These are phyloP conservation scores for Candida ovalis DNA, from an alignment of 805 yeast genomes.

Conservation along the genomic window DNA sequence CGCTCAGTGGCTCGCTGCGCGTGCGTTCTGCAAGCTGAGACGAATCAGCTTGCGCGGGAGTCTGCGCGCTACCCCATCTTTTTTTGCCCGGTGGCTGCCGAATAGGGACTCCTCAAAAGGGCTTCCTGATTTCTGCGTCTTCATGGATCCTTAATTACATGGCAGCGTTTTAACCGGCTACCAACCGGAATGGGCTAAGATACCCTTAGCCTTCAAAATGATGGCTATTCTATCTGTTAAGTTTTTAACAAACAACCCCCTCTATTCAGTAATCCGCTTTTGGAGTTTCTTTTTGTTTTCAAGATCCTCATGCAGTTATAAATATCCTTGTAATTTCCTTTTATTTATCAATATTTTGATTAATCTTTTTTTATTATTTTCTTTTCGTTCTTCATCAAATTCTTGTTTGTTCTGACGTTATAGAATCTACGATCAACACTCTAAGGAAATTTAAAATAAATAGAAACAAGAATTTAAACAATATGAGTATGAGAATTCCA, in stretches of 20 bases:
- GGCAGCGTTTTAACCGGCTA: not conserved
- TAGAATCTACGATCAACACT: not conserved
- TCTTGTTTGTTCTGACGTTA: not conserved
- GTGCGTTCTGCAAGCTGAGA: not conserved
- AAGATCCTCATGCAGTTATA: conserved; percentile 4
- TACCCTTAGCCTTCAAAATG: not conserved
- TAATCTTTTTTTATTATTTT: not conserved
- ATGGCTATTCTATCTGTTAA: not conserved
- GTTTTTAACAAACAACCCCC: not conserved
- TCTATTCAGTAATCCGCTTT: not conserved
- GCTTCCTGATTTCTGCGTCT: not conserved
- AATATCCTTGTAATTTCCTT: conserved; percentile 8
- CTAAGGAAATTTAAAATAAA: not conserved
- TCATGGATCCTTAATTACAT: not conserved
- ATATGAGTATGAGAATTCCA: conserved; percentile 24
- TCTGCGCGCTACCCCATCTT: not conserved
- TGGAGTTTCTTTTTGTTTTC: not conserved
- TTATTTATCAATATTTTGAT: not conserved
- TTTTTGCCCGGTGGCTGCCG: not conserved
- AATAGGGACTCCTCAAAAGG: not conserved
- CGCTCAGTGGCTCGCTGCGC: not conserved
- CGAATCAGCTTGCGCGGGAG: not conserved
- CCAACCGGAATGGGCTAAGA: not conserved
- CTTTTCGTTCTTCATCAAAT: not conserved
- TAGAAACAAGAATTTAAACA: conserved; percentile 6